These are phyloP conservation scores for Kitagawia praeruptora DNA, from an alignment of 129 eudicot species.

Conservation along the genomic window DNA sequence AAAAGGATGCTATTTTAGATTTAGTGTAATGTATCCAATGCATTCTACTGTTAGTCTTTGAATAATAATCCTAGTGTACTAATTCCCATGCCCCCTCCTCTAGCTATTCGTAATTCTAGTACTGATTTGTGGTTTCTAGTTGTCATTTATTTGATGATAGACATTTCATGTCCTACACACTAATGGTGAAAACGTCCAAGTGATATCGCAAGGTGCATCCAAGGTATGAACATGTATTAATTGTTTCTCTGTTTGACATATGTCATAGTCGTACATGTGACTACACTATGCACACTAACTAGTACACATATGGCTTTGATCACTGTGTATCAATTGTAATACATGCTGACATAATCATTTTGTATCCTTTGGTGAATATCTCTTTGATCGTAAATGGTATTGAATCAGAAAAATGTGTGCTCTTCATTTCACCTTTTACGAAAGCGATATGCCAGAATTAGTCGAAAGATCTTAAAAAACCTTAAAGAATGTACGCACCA, in stretches of 20 bases:
- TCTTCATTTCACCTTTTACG: slow-evolving; percentile 76
- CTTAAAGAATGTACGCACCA: too few relatives aligned
- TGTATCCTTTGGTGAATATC: slow-evolving; percentile 59
- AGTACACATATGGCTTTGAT: neutral
- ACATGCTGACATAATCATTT: neutral
- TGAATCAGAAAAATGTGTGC: slow-evolving; percentile 85
- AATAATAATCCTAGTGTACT: too few relatives aligned
- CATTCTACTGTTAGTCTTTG: too few relatives aligned
- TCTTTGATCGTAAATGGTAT: slow-evolving; percentile 79
- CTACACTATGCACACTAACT: neutral
- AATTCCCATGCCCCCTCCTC: neutral
- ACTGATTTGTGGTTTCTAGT: neutral
- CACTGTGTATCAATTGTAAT: too few relatives aligned
- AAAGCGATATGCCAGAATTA: too few relatives aligned
- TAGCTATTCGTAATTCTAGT: neutral
- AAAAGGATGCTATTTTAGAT: neutral
- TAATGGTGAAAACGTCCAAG: slow-evolving; percentile 77
- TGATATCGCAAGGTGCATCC: slow-evolving; percentile 99
- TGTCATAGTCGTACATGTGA: neutral
- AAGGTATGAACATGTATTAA: slow-evolving; percentile 31
- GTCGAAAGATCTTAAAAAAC: too few relatives aligned
- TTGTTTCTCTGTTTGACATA: too few relatives aligned
- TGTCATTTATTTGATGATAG: slow-evolving; percentile 24
- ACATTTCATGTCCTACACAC: slow-evolving; percentile 68
- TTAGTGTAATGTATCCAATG: too few relatives aligned